These are phyloP conservation scores for Chlorella ohadii DNA, from an alignment of 139 green algal genomes.

Conservation along the genomic window DNA sequence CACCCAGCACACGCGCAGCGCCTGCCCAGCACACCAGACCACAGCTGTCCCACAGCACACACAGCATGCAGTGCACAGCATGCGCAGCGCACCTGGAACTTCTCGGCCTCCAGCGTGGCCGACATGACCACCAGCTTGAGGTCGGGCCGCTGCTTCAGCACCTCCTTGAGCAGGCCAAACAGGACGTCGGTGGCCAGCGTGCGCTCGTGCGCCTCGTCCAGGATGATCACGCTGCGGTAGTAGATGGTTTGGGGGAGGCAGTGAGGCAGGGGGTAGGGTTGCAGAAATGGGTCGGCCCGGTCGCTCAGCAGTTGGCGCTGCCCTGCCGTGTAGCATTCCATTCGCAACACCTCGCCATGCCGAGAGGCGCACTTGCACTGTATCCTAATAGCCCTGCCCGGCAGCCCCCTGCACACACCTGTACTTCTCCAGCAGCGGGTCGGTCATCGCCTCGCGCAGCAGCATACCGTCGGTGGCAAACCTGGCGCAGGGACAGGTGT, in stretches of 20 bases:
- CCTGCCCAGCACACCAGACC: too few relatives aligned
- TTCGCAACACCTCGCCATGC: too few relatives aligned
- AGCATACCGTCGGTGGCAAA: conserved; percentile 98
- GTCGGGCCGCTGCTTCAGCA: conserved; percentile 87
- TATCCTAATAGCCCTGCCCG: too few relatives aligned
- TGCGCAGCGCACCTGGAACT: conserved; percentile 86
- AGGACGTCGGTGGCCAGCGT: conserved; percentile 90
- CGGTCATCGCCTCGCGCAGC: conserved; percentile 92
- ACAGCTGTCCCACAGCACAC: too few relatives aligned
- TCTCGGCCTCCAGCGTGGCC: conserved; percentile 98
- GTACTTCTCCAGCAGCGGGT: conserved; percentile 86
- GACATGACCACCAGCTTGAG: conserved; percentile 99
- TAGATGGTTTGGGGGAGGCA: too few relatives aligned
- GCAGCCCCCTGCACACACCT: not conserved
- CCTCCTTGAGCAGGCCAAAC: conserved; percentile 90
- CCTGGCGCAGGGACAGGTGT: conserved; percentile 45
- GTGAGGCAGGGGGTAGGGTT: not conserved
- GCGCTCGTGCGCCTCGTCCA: conserved; percentile 91
- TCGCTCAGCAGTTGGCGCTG: too few relatives aligned
- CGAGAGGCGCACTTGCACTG: too few relatives aligned
- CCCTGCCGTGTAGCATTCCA: too few relatives aligned
- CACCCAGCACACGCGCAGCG: too few relatives aligned
- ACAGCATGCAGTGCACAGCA: too few relatives aligned
- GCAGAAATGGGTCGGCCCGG: too few relatives aligned
- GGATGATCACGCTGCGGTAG: conserved; percentile 80